These are phyloP conservation scores for Noccaea bulbosa DNA, from an alignment of 345 rosid genomes.

Conservation along the genomic window DNA sequence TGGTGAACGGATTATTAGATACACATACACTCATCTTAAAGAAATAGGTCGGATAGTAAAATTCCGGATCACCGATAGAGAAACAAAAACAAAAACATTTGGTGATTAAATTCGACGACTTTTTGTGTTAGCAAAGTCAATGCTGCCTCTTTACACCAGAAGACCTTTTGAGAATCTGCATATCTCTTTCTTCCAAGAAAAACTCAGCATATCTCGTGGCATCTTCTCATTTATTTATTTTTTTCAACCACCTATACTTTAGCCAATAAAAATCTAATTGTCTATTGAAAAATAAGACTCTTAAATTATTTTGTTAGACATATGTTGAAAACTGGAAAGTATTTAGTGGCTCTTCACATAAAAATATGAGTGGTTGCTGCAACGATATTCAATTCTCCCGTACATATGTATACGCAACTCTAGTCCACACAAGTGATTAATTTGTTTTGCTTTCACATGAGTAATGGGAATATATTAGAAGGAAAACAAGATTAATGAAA, in stretches of 20 bases:
- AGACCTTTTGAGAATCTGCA: constrained; percentile 1
- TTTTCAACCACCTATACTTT: neutral
- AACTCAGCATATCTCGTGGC: constrained; percentile 1
- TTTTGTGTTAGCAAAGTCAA: constrained; percentile 19
- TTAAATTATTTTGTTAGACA: neutral
- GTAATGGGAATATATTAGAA: neutral
- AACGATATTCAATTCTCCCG: neutral
- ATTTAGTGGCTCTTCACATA: neutral
- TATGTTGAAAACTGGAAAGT: constrained; percentile 4
- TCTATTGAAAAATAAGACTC: neutral
- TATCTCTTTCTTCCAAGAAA: neutral
- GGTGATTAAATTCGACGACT: neutral
- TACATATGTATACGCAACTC: neutral
- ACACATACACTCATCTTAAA: no score
- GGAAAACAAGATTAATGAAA: neutral
- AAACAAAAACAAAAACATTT: no score
- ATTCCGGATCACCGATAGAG: no score
- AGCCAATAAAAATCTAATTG: neutral
- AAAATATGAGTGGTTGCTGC: neutral
- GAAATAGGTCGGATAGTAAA: no score
- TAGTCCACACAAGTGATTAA: constrained; percentile 1
- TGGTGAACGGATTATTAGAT: no score
- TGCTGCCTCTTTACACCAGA: constrained; percentile 5
- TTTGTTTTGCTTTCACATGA: neutral
- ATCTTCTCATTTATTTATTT: constrained; percentile 6